Conservation (phyloP, 768 basidiomycete genomes). For the Leucocoprinus sp. region DNA sequence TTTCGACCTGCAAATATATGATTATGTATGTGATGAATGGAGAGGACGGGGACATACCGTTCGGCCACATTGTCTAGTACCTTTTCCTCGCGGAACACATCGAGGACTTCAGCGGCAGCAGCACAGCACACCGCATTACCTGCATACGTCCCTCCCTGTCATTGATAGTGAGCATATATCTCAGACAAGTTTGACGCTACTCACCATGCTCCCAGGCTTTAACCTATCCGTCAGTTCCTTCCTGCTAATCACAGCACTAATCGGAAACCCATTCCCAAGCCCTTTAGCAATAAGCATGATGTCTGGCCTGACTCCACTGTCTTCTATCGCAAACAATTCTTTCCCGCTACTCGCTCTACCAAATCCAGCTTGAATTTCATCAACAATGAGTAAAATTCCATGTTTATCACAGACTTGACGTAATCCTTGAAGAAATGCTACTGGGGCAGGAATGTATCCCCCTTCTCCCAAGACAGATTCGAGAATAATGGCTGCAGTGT, state of each 20-base stretch:
- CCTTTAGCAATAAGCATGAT: slow-evolving; percentile 90
- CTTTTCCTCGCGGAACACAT: slow-evolving; percentile 73
- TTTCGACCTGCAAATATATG: slow-evolving; percentile 38
- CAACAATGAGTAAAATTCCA: slow-evolving; percentile 74
- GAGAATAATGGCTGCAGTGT: slow-evolving; percentile 89
- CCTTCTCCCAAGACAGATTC: slow-evolving; percentile 96
- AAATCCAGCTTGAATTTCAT: slow-evolving; percentile 89
- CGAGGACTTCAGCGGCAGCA: slow-evolving; percentile 75
- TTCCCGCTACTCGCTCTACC: slow-evolving; percentile 63
- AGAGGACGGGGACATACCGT: slow-evolving; percentile 33
- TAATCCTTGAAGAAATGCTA: slow-evolving; percentile 71
- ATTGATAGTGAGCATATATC: not conserved
- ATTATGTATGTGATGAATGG: not conserved
- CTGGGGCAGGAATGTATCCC: slow-evolving; percentile 86
- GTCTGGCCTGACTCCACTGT: slow-evolving; percentile 81
- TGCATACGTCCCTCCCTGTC: slow-evolving; percentile 80
- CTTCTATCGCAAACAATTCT: slow-evolving; percentile 71
- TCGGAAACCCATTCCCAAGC: slow-evolving; percentile 87
- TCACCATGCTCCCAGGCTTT: slow-evolving; percentile 71
- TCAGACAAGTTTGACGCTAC: slow-evolving; percentile 11
- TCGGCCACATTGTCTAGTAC: slow-evolving; percentile 72
- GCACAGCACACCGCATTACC: slow-evolving; percentile 92
- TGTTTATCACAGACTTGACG: slow-evolving; percentile 82
- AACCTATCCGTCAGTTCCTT: slow-evolving; percentile 78
- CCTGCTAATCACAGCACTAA: slow-evolving; percentile 76